Evolutionary conservation across 108 stramenopile species (phyloP).

Genomic region (Cyclostephanos invisitatus): DNA sequence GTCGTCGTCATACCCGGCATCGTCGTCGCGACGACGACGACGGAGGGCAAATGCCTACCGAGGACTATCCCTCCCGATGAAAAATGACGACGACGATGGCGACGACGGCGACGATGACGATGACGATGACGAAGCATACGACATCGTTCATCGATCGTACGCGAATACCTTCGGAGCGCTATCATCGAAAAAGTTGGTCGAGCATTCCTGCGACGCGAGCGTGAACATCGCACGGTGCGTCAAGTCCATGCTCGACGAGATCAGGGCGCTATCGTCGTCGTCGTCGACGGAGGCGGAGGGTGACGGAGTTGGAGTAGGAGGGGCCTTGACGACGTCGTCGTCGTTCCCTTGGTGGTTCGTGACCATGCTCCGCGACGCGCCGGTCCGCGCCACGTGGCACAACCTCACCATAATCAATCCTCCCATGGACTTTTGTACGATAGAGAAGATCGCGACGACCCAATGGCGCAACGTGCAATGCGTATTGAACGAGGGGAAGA

Average conservation of each 20-base stretch:
- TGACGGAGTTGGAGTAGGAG: too few species aligned
- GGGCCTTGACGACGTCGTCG: neutral
- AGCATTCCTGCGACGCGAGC: neutral
- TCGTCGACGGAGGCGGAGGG: neutral
- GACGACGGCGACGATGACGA: neutral
- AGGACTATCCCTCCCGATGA: too few species aligned
- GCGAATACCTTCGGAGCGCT: neutral
- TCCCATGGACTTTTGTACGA: slow-evolving; percentile 25
- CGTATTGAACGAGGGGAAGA: slow-evolving; percentile 17
- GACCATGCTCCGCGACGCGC: slow-evolving; percentile 29
- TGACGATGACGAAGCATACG: neutral
- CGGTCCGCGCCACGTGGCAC: slow-evolving; percentile 17
- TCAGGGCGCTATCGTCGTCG: neutral
- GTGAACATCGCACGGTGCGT: neutral
- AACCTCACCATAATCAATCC: slow-evolving; percentile 7
- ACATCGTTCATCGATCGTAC: neutral
- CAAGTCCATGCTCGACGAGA: neutral
- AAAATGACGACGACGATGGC: neutral
- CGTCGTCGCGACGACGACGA: too few species aligned
- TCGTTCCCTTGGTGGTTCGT: slow-evolving; percentile 34
- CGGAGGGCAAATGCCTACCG: too few species aligned
- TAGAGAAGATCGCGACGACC: slow-evolving; percentile 27
- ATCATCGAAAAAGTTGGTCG: neutral
- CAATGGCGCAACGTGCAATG: slow-evolving; percentile 30
- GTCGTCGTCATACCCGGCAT: too few species aligned